Evolutionary conservation across 345 rosid species (phyloP), one percentile per base, ranked within the genome.

Genomic region (Eucalyptus erythrocorys): DNA sequence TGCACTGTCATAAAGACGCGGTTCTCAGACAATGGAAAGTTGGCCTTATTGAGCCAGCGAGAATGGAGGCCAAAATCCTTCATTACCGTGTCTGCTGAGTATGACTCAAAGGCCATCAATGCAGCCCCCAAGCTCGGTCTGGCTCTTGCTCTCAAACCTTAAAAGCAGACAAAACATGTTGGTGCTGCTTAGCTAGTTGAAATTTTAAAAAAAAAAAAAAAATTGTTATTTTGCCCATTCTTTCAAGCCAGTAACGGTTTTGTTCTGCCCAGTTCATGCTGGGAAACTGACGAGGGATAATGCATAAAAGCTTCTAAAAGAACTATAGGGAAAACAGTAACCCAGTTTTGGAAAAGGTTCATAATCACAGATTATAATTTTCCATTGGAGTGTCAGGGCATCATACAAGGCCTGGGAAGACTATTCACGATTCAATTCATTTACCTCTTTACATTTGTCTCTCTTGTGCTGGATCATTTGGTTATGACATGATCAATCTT

Each of bases 21-120:
- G 55, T 89, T 95, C 47, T 94, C 95, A 10, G 89, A 93, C 92
- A 94, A 76, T 27, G 98, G 98, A 50, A 96, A 91, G 92, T 93
- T 91, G 87, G 97, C 94, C 27, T 89, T 95, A 93, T 92, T 93
- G 26, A 93, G 90, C 87, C 97, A 96, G 90, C 94, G 90, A 48
- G 97, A 94, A 89, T 96, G 99, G 99, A 94, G 98, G 92, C 96
- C 96, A 3, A 95, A 94, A 87, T 96, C 99, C 6, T 92, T 93
- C 37, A 53, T 95, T 42, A 96, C 95, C 1, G 61, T 96, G 57
- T 96, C 99, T 7, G 96, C 95, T 0, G 99, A 96, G 92, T 93
- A 92, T 50, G 98, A 96, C 89, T 88, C 96, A 4, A 95, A 94
- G 90, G 90, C 95, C 86, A 87, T 88, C 79, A 91, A 90, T 88